phyloP scores from a whole-genome alignment of 768 basidiomycete species.

The Tricholoma hemisulphureum region DNA sequence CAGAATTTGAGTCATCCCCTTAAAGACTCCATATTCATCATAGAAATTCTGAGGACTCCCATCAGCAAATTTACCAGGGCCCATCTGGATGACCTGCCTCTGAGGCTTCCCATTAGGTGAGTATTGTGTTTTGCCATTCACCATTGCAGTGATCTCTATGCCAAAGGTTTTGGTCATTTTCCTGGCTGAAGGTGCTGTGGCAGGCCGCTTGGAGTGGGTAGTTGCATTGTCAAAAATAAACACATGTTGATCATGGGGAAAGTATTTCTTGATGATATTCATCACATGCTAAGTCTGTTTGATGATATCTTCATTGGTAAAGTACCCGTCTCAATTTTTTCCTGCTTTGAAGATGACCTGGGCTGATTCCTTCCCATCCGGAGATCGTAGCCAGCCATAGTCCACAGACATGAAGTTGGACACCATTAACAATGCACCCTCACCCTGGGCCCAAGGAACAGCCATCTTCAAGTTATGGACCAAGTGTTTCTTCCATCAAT shows the following conservation, averaged over 20 bases:
- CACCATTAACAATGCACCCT: conserved; percentile 34
- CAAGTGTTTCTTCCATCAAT: conserved; percentile 23
- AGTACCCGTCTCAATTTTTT: conserved; percentile 30
- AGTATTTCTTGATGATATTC: conserved; percentile 22
- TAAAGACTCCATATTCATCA: not conserved
- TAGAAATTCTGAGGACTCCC: conserved; percentile 1
- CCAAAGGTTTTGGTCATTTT: conserved; percentile 7
- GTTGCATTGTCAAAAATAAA: conserved; percentile 26
- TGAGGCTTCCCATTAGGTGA: conserved; percentile 1
- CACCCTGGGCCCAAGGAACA: conserved; percentile 18
- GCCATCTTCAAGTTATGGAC: conserved; percentile 12
- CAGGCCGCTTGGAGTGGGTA: conserved; percentile 23
- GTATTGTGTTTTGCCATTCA: conserved; percentile 1
- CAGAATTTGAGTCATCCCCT: not conserved
- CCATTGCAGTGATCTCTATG: not conserved
- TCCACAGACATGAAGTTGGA: conserved; percentile 33
- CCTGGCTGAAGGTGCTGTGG: not conserved
- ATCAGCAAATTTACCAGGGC: not conserved
- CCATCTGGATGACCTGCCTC: conserved; percentile 4
- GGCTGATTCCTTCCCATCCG: conserved; percentile 17
- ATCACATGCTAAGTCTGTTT: conserved; percentile 23
- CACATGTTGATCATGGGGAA: conserved; percentile 23
- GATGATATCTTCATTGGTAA: conserved; percentile 22
- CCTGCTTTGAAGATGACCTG: conserved; percentile 24
- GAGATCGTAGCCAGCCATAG: conserved; percentile 27